These are phyloP conservation scores for Phytophthora uliginosa DNA, from an alignment of 352 stramenopile species.

Conservation along the genomic window DNA sequence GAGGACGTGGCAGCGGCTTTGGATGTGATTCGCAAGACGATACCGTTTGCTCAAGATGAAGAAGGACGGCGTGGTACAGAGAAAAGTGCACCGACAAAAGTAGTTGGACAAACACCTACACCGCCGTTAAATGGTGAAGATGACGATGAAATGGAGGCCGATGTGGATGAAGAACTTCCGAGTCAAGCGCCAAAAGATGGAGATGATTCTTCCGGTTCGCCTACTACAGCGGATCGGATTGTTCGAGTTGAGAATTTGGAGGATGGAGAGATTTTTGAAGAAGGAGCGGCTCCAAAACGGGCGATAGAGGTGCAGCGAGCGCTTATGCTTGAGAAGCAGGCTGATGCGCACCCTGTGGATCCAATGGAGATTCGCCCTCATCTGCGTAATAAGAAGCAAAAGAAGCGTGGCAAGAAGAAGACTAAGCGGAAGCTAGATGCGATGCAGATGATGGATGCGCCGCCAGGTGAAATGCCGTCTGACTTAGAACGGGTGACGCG, in stretches of 20 bases:
- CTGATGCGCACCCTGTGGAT: constrained; percentile 11
- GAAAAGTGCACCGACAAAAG: not conserved
- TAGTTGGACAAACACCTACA: constrained; percentile 3
- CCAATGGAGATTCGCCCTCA: constrained; percentile 22
- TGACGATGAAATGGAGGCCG: constrained; percentile 38
- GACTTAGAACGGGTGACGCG: constrained; percentile 51
- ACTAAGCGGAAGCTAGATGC: constrained; percentile 75
- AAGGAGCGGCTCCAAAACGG: constrained; percentile 50
- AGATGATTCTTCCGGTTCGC: not conserved
- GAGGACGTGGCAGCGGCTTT: constrained; percentile 20
- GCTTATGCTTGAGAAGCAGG: constrained; percentile 43
- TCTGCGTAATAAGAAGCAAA: constrained; percentile 62
- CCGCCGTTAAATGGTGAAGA: constrained; percentile 10
- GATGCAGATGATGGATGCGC: constrained; percentile 44
- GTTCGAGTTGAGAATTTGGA: constrained; percentile 51
- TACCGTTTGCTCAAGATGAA: constrained; percentile 4
- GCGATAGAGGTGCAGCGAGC: constrained; percentile 48
- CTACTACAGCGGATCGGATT: constrained; percentile 9
- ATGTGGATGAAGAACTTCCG: constrained; percentile 55
- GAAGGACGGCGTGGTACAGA: not conserved
- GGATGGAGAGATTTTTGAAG: constrained; percentile 84
- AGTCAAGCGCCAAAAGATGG: constrained; percentile 10
- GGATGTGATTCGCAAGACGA: constrained; percentile 16
- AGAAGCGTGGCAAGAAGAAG: constrained; percentile 85
- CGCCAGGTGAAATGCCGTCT: constrained; percentile 6